Evolutionary conservation across 73 alveolate genomes (phyloP).

Genomic region (Paramecium sonneborni): DNA sequence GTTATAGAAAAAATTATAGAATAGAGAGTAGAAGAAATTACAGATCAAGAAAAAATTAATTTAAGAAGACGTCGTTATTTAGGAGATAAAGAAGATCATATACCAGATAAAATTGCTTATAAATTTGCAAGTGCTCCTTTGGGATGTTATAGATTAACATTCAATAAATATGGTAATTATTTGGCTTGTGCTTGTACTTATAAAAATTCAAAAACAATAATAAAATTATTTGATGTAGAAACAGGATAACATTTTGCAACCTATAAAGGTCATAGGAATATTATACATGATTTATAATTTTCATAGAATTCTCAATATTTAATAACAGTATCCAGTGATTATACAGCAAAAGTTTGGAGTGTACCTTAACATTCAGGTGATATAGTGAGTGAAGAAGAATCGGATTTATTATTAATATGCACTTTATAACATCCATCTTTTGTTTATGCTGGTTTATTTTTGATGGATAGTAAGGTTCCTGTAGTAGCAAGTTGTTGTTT

Average conservation of each 20-base stretch:
- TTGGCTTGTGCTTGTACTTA: constrained; percentile 97
- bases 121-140: constrained; percentile 88
- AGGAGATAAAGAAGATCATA: constrained; percentile 82
- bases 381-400: constrained; percentile 57
- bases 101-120: constrained; percentile 85
- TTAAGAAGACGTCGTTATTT: constrained; percentile 84
- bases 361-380: constrained; percentile 54
- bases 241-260: constrained; percentile 77
- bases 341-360: constrained; percentile 88
- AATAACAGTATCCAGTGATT: constrained; percentile 89
- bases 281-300: constrained; percentile 94
- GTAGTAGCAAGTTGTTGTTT: constrained; percentile 94
- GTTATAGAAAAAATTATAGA: background rate
- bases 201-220: constrained; percentile 87
- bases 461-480: constrained; percentile 65
- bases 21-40: constrained; percentile 42
- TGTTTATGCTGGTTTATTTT: constrained; percentile 90
- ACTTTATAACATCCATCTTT: constrained; percentile 93
- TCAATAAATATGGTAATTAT: constrained; percentile 88
- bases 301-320: constrained; percentile 84
- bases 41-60: constrained; percentile 60
- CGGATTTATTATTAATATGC: constrained; percentile 74
- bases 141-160: constrained; percentile 94
- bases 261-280: constrained; percentile 94
- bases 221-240: constrained; percentile 90